Evolutionary conservation across 257 asterid species (phyloP).

Genomic region (Craterostigma plantagineum): DNA sequence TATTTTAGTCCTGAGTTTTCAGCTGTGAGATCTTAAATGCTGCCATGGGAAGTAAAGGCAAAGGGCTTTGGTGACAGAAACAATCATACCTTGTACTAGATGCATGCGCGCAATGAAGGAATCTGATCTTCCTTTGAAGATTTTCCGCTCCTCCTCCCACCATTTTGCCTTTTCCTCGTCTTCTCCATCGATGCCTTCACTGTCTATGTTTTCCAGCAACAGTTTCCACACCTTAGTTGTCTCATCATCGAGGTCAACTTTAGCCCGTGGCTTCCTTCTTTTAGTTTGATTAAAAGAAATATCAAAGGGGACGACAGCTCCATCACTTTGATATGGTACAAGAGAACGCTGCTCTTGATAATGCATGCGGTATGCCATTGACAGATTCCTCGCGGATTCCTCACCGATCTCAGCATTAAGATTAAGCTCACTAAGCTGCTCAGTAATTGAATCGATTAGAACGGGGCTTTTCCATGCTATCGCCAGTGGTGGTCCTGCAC

Average conservation of each 20-base stretch:
- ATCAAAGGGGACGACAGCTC: conserved; percentile 48
- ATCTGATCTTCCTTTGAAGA: conserved; percentile 42
- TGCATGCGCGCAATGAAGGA: conserved; percentile 71
- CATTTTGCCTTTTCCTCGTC: conserved; percentile 35
- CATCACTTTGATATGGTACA: conserved; percentile 51
- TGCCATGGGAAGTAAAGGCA: too few species aligned
- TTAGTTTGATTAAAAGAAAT: conserved; percentile 20
- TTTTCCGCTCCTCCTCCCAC: conserved; percentile 57
- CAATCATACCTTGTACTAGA: conserved; percentile 47
- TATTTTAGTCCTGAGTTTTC: too few species aligned
- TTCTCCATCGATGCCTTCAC: conserved; percentile 37
- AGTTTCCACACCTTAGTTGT: conserved; percentile 49
- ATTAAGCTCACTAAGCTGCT: conserved; percentile 33
- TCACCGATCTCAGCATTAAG: conserved; percentile 25
- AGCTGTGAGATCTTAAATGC: too few species aligned
- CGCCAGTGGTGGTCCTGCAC: conserved; percentile 48
- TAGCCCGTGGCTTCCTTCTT: conserved; percentile 51
- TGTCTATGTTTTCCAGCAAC: conserved; percentile 35
- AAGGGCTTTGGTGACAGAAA: too few species aligned
- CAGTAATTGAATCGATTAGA: conserved; percentile 29
- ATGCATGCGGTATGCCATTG: conserved; percentile 15
- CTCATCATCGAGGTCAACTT: conserved; percentile 63
- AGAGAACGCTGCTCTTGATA: conserved; percentile 33
- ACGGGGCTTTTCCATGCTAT: conserved; percentile 29
- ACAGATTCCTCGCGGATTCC: conserved; percentile 14